Evolutionary conservation across 495 filamentous ascomycete genomes (phyloP), one percentile per base, ranked within the genome.

Genomic region (Tuber melanosporum): DNA sequence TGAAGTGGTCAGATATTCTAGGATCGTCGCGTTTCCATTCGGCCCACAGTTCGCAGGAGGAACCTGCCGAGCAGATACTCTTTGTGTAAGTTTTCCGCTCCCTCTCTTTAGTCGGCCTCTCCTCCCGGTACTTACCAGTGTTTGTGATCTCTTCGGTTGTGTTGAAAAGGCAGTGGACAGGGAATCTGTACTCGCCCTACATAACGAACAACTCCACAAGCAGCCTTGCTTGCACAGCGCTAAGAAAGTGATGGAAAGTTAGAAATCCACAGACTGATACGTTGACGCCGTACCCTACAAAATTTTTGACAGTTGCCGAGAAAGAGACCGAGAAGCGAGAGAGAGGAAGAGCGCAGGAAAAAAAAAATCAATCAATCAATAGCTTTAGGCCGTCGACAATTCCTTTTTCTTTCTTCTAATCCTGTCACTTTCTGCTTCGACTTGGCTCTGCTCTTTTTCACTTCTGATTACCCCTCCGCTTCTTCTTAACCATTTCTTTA

Each of bases 21-120:
- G 75, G 76, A 79, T 79, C 77, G 71, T 46, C 66, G 42, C 66
- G 80, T 80, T 80, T 72, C 66, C 46, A 74, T 76, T 75, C 70
- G 78, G 78, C 41, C 78, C 52, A 73, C 71, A 69, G 77, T 71
- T 69, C 77, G 73, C 73, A 73, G 20, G 62, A 77, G 78, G 74
- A 75, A 77, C 73, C 73, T 70, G 74, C 73, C 72, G 66, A 77
- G 62, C 45, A 73, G 57, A 73, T 62, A 69, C 32, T 75, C 66
- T 62, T 74, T 49, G 76, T 66, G 76, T 76, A 70, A 41, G 72
- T 77, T 77, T 71, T 66, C 75, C 57, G 32, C 70, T 62, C 43
- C 15, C 7, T 73, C 74, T 39, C 70, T 73, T 44, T 69, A 69
- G 70, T 49, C 73, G 74, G 74, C 19, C 46, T 42, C 36, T 43